Evolutionary conservation across 495 filamentous ascomycete species (phyloP).

Genomic region (Aspergillus heteromorphus): DNA sequence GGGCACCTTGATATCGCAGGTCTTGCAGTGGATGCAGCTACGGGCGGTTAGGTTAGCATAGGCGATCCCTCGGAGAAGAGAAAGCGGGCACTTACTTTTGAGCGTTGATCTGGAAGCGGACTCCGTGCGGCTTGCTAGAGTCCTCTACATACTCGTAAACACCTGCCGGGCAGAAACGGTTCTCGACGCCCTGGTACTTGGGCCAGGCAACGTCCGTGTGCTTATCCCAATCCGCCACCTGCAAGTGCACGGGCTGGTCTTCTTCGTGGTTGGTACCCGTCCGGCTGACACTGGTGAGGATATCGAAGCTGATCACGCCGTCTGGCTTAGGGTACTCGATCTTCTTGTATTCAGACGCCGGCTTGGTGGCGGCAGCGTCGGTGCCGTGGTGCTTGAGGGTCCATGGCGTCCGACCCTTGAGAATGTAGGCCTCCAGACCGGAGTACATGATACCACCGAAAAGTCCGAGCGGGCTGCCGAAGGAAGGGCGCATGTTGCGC

Average conservation of each 20-base stretch:
- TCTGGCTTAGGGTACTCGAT: conserved; percentile 98
- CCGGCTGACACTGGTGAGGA: conserved; percentile 85
- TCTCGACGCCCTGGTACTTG: conserved; percentile 86
- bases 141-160: conserved; percentile 99
- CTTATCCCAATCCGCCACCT: conserved; percentile 89
- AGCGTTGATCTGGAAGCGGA: conserved; percentile 95
- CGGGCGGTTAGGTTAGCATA: conserved; percentile 30
- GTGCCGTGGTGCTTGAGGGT: conserved; percentile 78
- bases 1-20: conserved; percentile 97
- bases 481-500: conserved; percentile 94
- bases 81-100: conserved; percentile 71
- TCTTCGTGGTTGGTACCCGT: conserved; percentile 99
- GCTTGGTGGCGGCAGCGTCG: conserved; percentile 64
- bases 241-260: conserved; percentile 93
- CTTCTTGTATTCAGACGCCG: conserved; percentile 71
- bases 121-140: conserved; percentile 69
- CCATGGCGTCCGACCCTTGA: conserved; percentile 86
- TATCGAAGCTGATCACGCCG: conserved; percentile 89
- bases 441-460: conserved; percentile 91
- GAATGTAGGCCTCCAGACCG: conserved; percentile 80
- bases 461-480: conserved; percentile 76
- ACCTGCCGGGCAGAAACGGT: conserved; percentile 97
- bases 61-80: background rate
- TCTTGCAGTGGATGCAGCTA: conserved; percentile 99
- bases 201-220: conserved; percentile 81